Base-by-base conservation (phyloP, 495 filamentous ascomycete genomes). In the Parathielavia appendiculata region DNA sequence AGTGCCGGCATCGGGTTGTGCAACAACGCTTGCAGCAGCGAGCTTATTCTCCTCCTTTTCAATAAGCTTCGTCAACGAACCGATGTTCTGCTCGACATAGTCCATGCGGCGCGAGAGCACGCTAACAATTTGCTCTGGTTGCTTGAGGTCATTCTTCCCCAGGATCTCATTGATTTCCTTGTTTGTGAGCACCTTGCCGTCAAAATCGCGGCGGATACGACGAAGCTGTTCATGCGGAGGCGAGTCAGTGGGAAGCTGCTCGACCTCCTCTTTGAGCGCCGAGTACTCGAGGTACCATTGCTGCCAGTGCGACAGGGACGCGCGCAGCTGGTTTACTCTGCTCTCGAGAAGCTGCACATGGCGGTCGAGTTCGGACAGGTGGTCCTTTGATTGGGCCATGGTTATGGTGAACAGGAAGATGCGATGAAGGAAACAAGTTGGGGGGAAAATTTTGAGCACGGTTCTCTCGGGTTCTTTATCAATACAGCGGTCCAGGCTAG, bases 231-330 rank as follows among this genome's bases (percentile, higher is more conserved):
- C 70, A 38, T 86, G 76, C 40, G 86, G 79, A 7, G 81, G 71
- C 30, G 81, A 70, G 8, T 78, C 71, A n/a, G 20, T 50, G 43
- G 62, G 62, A 32, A 68, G 43, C 17, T 57, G 76, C 65, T 35
- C 89, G 67, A 98, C 80, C 62, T 91, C 89, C 56, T 93, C 88
- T 64, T 86, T 91, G 57, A 97, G 76, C 13, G 83, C 84, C 61
- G 95, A 90, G 70, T 97, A 98, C 63, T 97, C 95, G 16, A 86
- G 79, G 64, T 95, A 92, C 83, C 86, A 93, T 52, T 82, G 85
- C 65, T 89, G 86, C 93, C 92, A 97, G 72, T 92, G 84, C 44
- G 81, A 82, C 19, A 97, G 80, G 4, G 91, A 86, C 62, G 88
- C 80, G 20, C 81, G 81, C 11, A 97, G 84, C 64, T 91, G 83